Conservation (phyloP, 176 grass and related monocot species). For the Bolboschoenus planiculmis region DNA sequence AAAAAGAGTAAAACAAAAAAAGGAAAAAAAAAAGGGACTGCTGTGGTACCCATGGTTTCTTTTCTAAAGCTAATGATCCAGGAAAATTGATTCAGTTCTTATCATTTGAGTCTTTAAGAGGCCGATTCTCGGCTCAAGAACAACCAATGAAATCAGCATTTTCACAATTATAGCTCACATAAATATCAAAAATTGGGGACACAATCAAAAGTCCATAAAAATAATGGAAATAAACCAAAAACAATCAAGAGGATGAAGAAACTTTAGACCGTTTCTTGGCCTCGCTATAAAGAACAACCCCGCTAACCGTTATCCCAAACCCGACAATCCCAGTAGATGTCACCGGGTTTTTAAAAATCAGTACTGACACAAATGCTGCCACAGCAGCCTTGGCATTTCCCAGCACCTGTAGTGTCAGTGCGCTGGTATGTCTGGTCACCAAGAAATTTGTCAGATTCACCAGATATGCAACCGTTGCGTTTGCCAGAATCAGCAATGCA, state of each 20-base stretch:
- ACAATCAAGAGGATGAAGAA: constrained; percentile 24
- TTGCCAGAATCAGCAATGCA: constrained; percentile 66
- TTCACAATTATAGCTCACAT: neutral
- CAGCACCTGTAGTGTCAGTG: constrained; percentile 76
- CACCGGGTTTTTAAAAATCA: constrained; percentile 83
- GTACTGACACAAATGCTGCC: constrained; percentile 65
- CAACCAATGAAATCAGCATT: neutral
- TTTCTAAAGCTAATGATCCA: neutral
- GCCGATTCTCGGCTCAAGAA: neutral
- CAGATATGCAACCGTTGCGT: constrained; percentile 68
- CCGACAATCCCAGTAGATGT: constrained; percentile 72
- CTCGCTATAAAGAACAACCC: constrained; percentile 77
- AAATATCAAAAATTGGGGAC: neutral
- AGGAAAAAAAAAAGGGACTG: too few species aligned
- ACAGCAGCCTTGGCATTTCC: constrained; percentile 86
- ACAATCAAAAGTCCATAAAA: neutral
- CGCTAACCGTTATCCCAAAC: constrained; percentile 63
- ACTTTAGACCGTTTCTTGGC: constrained; percentile 52
- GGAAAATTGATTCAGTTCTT: neutral
- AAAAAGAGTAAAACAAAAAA: neutral
- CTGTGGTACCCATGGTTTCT: neutral
- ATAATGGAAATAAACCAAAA: constrained; percentile 14
- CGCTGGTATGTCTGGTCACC: constrained; percentile 88
- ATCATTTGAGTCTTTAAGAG: neutral
- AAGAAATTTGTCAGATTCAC: constrained; percentile 92